Conservation (phyloP, 768 basidiomycete species). For the Collybia nuda region DNA sequence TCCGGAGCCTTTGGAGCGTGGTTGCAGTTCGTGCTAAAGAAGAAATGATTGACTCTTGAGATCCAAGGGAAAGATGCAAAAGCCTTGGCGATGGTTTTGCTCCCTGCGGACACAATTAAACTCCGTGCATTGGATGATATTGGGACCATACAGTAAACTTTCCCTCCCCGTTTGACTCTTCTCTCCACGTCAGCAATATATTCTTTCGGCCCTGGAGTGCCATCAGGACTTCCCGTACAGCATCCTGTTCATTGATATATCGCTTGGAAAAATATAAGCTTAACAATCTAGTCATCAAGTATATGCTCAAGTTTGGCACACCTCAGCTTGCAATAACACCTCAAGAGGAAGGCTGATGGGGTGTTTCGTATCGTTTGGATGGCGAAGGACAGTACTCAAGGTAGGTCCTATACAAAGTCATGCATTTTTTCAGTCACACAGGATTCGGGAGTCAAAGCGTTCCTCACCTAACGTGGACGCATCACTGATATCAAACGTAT, state of each 20-base stretch:
- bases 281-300: not conserved
- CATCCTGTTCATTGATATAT: constrained; percentile 74
- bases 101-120: constrained; percentile 30
- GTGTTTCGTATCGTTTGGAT: not conserved
- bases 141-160: constrained; percentile 26
- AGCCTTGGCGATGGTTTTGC: constrained; percentile 56
- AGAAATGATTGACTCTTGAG: constrained; percentile 64
- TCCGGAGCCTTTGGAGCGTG: constrained; percentile 59
- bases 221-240: constrained; percentile 76
- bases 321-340: constrained; percentile 16
- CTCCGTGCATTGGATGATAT: not conserved
- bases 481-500: constrained; percentile 61
- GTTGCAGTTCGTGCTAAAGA: constrained; percentile 62
- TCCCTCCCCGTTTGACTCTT: constrained; percentile 13
- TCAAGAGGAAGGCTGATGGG: constrained; percentile 7
- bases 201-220: constrained; percentile 72
- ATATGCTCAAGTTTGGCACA: not conserved
- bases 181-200: constrained; percentile 45
- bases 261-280: constrained; percentile 34
- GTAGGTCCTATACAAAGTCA: constrained; percentile 13
- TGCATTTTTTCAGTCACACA: not conserved
- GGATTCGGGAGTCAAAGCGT: not conserved
- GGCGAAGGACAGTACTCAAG: constrained; percentile 10
- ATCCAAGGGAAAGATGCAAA: constrained; percentile 62
- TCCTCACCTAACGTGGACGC: constrained; percentile 69